Conservation (phyloP, 768 basidiomycete species). For the Leccinum barrowsii region DNA sequence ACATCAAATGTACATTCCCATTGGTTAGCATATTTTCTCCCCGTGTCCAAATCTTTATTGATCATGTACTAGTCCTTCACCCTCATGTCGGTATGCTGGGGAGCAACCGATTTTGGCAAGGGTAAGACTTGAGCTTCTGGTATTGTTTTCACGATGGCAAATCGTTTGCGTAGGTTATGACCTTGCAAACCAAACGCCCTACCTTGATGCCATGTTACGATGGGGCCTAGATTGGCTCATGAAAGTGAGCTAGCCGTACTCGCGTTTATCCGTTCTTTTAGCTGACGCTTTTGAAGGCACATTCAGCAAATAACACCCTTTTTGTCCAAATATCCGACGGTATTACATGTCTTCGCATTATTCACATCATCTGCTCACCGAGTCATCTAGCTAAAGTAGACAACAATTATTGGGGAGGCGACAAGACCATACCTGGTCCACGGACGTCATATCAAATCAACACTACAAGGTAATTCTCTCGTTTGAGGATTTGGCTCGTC, state of each 20-base stretch:
- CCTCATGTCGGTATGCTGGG: slow-evolving; percentile 87
- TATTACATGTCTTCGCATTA: slow-evolving; percentile 22
- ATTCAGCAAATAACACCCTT: slow-evolving; percentile 67
- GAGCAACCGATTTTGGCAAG: slow-evolving; percentile 77
- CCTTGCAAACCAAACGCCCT: slow-evolving; percentile 79
- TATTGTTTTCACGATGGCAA: not conserved
- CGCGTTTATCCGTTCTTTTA: not conserved
- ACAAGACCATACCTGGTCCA: slow-evolving; percentile 67
- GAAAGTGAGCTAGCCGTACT: slow-evolving; percentile 48
- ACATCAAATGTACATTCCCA: slow-evolving; percentile 85
- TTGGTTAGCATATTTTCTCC: slow-evolving; percentile 45
- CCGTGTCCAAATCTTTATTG: not conserved
- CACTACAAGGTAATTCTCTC: slow-evolving; percentile 41
- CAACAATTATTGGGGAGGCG: slow-evolving; percentile 88
- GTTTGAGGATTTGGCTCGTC: not conserved
- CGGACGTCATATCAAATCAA: slow-evolving; percentile 82
- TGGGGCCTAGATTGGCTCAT: slow-evolving; percentile 94
- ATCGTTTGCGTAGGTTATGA: slow-evolving; percentile 60
- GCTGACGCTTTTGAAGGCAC: slow-evolving; percentile 51
- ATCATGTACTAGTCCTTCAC: slow-evolving; percentile 58
- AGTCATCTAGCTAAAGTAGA: slow-evolving; percentile 50
- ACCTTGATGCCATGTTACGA: slow-evolving; percentile 87
- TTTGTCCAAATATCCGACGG: slow-evolving; percentile 74
- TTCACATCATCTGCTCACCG: slow-evolving; percentile 1
- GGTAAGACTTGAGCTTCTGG: slow-evolving; percentile 38